Evolutionary conservation across 2,329 filamentous ascomycete genomes (phyloP).

Genomic region (Mariannaea sp.): DNA sequence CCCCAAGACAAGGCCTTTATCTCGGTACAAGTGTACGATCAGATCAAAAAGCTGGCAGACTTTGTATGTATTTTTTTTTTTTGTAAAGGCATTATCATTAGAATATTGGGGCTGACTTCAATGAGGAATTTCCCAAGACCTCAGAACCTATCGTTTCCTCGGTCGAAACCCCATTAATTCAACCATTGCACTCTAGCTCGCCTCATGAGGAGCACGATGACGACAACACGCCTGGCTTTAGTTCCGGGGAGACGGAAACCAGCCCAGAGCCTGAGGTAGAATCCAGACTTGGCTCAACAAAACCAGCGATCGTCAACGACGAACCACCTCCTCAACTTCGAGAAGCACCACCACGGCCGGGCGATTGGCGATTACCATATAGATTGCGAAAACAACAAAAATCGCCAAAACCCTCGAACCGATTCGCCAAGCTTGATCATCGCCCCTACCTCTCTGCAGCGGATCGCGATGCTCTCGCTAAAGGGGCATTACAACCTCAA

Average conservation of each 20-base stretch:
- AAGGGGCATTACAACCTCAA: slow-evolving; percentile 23
- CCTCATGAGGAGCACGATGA: neutral
- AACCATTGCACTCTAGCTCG: neutral
- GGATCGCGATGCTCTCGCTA: slow-evolving; percentile 38
- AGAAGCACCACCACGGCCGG: neutral
- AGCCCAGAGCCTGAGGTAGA: neutral
- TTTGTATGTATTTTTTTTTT: slow-evolving; percentile 29
- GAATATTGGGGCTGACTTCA: neutral
- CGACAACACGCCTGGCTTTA: neutral
- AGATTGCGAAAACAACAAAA: slow-evolving; percentile 17
- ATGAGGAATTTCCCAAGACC: slow-evolving; percentile 10
- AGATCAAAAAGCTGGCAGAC: slow-evolving; percentile 29
- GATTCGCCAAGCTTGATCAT: slow-evolving; percentile 21
- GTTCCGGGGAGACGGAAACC: neutral
- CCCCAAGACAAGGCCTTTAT: slow-evolving; percentile 28
- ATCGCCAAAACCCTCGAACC: slow-evolving; percentile 19
- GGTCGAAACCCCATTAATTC: neutral
- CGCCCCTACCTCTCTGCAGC: slow-evolving; percentile 37
- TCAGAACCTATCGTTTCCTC: neutral
- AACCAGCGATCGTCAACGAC: neutral
- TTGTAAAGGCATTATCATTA: neutral
- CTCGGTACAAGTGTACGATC: slow-evolving; percentile 17
- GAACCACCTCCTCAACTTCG: neutral
- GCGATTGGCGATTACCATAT: slow-evolving; percentile 17
- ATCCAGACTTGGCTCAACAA: neutral